Evolutionary conservation across 2,329 filamentous ascomycete species (phyloP), one percentile per base, ranked within the genome.

Genomic region (Aspergillus sp.): DNA sequence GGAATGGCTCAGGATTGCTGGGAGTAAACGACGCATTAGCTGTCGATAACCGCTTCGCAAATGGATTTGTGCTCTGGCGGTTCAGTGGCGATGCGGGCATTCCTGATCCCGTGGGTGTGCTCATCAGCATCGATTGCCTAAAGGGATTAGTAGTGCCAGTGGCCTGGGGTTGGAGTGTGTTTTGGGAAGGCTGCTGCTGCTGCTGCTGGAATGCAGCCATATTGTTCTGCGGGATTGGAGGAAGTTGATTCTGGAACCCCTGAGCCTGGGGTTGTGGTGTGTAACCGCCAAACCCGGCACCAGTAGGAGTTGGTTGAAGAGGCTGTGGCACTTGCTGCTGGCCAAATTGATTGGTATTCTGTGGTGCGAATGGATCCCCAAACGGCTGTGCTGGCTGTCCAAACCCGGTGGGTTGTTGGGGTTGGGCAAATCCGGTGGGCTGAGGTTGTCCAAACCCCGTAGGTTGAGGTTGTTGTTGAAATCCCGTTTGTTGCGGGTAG

Each of bases 121-220:
- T 66, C 48, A 70, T 47, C 77, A 96, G 80, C 87, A 93, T 93
- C 1, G 93, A 97, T 70, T 92, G 89, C 42, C 95, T 85, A 84
- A 99, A 99, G 0, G 95, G 95, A 71, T 99, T 99, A 7, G 92
- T 96, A 20, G 80, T 86, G 71, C 99, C 99, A 7, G 92, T 96
- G 20, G 80, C 86, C 66, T 87, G 84, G 18, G 68, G 70, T 58
- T 72, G 71, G 50, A 66, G 62, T 17, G 48, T 51, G 32, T 52
- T 54, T 11, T 39, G 42, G 24, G 56, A 41, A 66, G 55, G 75
- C 66, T 71, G 73, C 59, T 74, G 79, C 66, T 71, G 73, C 59
- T 74, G 79, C 60, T 75, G 76, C 56, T 70, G 66, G 67, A 82
- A 84, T 56, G 76, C 70, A 30, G 76, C 69, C 38, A 78, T 64